Percentiles rank a stretch among this genome's conserved stretches.
These are phyloP conservation scores for Wickerhamiella musiphila DNA, from an alignment of 805 yeast genomes.

Conservation along the genomic window DNA sequence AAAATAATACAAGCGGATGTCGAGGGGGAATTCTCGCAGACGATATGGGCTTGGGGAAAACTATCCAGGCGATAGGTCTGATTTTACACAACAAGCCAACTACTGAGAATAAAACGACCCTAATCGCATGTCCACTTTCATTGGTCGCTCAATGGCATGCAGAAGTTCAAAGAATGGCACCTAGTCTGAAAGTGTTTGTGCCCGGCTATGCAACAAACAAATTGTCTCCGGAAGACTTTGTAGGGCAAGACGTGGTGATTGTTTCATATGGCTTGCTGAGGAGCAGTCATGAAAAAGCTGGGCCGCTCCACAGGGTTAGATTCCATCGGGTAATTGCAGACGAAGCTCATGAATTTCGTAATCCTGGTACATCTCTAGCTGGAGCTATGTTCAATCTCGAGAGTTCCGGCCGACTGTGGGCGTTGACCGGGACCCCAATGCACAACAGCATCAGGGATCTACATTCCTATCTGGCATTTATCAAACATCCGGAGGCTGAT, in stretches of 20 bases:
- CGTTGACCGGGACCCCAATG: slow-evolving; percentile 48
- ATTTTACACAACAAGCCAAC: slow-evolving; percentile 26
- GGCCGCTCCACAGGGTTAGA: slow-evolving; percentile 15
- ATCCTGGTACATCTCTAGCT: slow-evolving; percentile 29
- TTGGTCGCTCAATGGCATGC: slow-evolving; percentile 27
- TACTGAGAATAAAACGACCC: slow-evolving; percentile 17
- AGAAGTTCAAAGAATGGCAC: slow-evolving; percentile 25
- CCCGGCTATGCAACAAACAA: slow-evolving; percentile 22
- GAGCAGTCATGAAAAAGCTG: slow-evolving; percentile 15
- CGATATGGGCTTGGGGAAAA: slow-evolving; percentile 84
- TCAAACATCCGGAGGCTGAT: too few relatives aligned
- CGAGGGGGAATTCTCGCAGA: slow-evolving; percentile 61
- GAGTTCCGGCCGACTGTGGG: slow-evolving; percentile 32
- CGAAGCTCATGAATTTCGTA: slow-evolving; percentile 49
- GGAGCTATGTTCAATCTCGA: slow-evolving; percentile 29
- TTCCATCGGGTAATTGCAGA: slow-evolving; percentile 47
- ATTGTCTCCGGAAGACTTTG: slow-evolving; percentile 8
- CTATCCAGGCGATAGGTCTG: slow-evolving; percentile 59
- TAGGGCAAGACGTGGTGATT: slow-evolving; percentile 21
- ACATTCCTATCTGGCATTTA: too few relatives aligned
- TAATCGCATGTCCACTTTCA: slow-evolving; percentile 29
- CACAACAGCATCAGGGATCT: slow-evolving; percentile 40
- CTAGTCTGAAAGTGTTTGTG: slow-evolving; percentile 16
- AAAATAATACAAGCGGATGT: slow-evolving; percentile 12
- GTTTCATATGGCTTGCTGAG: slow-evolving; percentile 21